Conservation (phyloP, 371 early-diverging fungal genomes). For the Lichtheimia ramosa region DNA sequence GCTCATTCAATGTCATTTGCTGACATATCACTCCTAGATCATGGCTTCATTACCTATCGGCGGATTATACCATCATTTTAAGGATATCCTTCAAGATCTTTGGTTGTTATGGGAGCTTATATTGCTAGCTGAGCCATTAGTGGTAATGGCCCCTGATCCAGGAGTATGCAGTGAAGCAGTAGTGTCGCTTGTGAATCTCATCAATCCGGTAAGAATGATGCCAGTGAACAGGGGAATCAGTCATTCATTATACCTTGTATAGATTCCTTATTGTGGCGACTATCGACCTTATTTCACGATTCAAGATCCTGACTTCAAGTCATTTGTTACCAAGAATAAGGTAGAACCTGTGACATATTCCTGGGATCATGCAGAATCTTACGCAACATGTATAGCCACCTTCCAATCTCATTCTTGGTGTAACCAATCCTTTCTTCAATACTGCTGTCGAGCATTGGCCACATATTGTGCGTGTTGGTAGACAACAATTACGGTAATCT, state of each 20-base stretch:
- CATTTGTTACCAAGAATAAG: constrained; percentile 64
- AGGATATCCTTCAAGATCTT: constrained; percentile 74
- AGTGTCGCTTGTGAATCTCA: constrained; percentile 83
- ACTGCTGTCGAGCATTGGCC: constrained; percentile 94
- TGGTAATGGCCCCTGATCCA: constrained; percentile 90
- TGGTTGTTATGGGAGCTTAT: constrained; percentile 96
- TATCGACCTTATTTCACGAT: constrained; percentile 96
- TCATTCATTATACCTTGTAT: too few relatives aligned
- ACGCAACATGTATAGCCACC: constrained; percentile 55
- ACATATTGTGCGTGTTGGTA: constrained; percentile 77
- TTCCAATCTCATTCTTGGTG: constrained; percentile 86
- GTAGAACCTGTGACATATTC: constrained; percentile 26
- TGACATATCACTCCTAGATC: constrained; percentile 35
- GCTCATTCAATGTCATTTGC: not conserved
- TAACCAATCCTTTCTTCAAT: constrained; percentile 93
- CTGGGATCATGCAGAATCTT: not conserved
- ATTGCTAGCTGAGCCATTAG: constrained; percentile 89
- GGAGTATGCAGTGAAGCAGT: constrained; percentile 84
- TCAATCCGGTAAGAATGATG: constrained; percentile 78
- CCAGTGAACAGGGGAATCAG: not conserved
- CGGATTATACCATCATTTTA: constrained; percentile 78
- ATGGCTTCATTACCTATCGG: constrained; percentile 70
- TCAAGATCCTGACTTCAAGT: constrained; percentile 90
- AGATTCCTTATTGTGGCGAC: constrained; percentile 94
- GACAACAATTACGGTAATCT: constrained; percentile 52